These are phyloP conservation scores for Murraya paniculata DNA, from an alignment of 345 rosid genomes.

Conservation along the genomic window DNA sequence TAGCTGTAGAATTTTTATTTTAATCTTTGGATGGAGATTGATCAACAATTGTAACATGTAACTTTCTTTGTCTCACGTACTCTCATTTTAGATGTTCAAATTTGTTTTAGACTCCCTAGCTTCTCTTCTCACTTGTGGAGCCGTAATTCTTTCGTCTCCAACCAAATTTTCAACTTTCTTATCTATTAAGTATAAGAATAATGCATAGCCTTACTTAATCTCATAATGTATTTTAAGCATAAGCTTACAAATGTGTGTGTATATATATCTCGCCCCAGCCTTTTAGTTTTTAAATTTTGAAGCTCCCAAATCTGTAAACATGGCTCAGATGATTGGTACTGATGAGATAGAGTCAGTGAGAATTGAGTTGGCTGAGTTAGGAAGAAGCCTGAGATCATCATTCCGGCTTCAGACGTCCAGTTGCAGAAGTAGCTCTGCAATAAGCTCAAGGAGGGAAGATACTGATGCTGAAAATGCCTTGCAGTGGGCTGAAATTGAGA, in stretches of 20 bases:
- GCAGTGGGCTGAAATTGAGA: conserved; percentile 72
- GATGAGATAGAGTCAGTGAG: conserved; percentile 68
- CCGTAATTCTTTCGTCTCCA: no score
- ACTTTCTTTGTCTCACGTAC: not conserved
- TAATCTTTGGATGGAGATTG: not conserved
- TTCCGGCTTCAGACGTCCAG: conserved; percentile 46
- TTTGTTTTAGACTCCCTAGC: not conserved
- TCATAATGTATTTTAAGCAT: no score
- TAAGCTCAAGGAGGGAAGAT: conserved; percentile 29
- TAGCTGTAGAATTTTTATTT: no score
- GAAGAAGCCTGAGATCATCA: conserved; percentile 66
- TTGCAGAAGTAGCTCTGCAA: conserved; percentile 37
- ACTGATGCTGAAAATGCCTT: conserved; percentile 34
- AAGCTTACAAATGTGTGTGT: not conserved
- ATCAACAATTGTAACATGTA: not conserved
- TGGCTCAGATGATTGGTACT: conserved; percentile 52
- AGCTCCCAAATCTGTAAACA: conserved; percentile 9
- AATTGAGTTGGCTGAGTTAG: conserved; percentile 53
- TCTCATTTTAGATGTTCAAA: no score
- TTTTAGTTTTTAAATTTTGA: not conserved
- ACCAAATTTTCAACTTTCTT: not conserved
- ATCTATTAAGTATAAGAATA: not conserved
- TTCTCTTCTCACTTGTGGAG: not conserved
- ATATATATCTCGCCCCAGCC: not conserved
- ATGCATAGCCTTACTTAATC: not conserved